Evolutionary conservation across 1,284 basidiomycete genomes (phyloP), one percentile per base, ranked within the genome.

Genomic region (Papiliotrema terrestris): DNA sequence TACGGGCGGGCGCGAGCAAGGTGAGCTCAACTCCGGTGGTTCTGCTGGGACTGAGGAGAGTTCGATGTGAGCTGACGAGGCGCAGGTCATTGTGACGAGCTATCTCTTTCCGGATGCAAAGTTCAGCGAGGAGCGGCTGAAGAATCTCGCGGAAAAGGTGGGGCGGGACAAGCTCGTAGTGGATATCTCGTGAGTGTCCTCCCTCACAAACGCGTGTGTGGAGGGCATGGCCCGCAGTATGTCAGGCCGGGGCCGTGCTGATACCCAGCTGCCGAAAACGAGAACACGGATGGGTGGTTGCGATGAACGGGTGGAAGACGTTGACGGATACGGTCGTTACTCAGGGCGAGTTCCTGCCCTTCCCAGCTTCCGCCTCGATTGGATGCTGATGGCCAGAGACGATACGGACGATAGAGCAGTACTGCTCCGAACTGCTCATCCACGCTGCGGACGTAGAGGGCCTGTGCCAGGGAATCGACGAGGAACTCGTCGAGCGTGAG

Each of bases 371-470:
- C 2, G 23, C 6, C 15, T 36, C 36, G 32, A 8, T 38, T 5
- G 3, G 15, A 14, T 11, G 39, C 45, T 52, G 47, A 53, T 35
- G 26, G 38, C 49, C 55, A 60, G 71, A 70, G 41, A 68, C 59
- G n/a, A 71, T 75, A 49, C 20, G 45, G 29, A 56, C 55, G 23
- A 70, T 75, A n/a, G 71, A 72, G 49, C 35, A 38, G n/a, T 56
- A 60, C 57, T 63, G 44, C 70, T 95, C 92, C 66, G 96, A 98
- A 74, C 92, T 98, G 65, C 78, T 99, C 38, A 84, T 99, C 43
- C 96, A 98, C 75, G 95, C 96, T 0, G 96, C 96, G 4, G 96
- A 98, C 67, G 93, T 98, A 3, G 96, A 99, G 74, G 96, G 96
- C 0, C 79, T 98, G 32, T 98, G 96, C 75, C 86, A 93, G 78